Base-by-base conservation (phyloP, 768 basidiomycete genomes). In the Podaxis sp. region DNA sequence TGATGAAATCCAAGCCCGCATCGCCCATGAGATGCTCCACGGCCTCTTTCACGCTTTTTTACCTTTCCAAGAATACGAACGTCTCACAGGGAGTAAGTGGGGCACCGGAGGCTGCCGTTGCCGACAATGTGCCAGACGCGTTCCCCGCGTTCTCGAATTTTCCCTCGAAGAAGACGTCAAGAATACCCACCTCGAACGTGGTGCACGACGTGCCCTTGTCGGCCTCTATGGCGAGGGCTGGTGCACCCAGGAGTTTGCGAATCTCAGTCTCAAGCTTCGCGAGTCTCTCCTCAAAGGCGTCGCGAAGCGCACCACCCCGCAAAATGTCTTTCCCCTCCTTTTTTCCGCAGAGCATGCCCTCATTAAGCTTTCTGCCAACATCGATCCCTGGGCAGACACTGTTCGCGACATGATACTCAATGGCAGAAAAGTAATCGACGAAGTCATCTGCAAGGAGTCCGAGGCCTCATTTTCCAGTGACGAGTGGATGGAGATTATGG, bases 221-320 rank as follows among this genome's bases (percentile, higher is more conserved):
- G 87, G 88, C 0, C 81, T 93, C 33, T 98, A 93, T 69, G 94
- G 93, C 4, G 91, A 93, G 65, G 90, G 91, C 2, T 97, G 95
- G 96, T 89, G 87, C 73, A 89, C 85, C 0, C 73, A 83, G 40
- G 95, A 97, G 59, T 92, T 98, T 68, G 91, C 91, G 0, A 73
- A 76, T 0, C 79, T 96, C 2, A 80, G 87, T 2, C 81, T 80
- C 61, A 87, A 88, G 66, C 80, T 86, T 19, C 83, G 90, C 42
- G 87, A 90, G 24, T 77, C 76, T 13, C 76, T 96, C 7, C 75
- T 95, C n/a, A 87, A 87, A 63, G 91, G 90, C 3, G 79, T 97
- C 0, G 80, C 80, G 17, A 89, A 88, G 62, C 80, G 86, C 5
- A 88, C 92, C 2, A 87, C 83, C 0, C 84, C 90, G 0, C 62